Evolutionary conservation across 1,139 yeast species (phyloP), one percentile per base, ranked within the genome.

Genomic region (Hyphopichia burtonii): DNA sequence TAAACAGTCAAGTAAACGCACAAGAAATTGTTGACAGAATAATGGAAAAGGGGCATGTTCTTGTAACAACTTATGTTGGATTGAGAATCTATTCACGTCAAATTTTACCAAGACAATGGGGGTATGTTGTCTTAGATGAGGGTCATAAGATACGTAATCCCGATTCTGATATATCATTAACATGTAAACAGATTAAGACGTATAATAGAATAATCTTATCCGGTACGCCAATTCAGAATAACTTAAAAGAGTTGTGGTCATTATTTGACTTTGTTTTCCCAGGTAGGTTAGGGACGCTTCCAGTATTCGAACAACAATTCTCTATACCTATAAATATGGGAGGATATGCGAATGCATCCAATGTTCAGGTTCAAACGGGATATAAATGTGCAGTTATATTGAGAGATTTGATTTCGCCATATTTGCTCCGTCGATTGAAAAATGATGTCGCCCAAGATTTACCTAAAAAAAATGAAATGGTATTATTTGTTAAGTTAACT

Each of bases 111-210:
- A 72, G 76, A 7, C 71, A 79, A 44, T 93, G 99, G 98, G 91
- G 93, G 1, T 93, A 91, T 56, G 91, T 85, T 25, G 88, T 93
- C 1, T 66, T 93, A 10, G 99, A 93, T 61, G 99, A 93, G 61
- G 99, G 99, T 1, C 99, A 93, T 63, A 93, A 93, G 61, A 93
- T 93, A 45, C 76, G 98, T 51, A 93, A 93, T 58, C 99, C 99
- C 0, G 93, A 94, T 55, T 82, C 93, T 45, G 96, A 84, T 46
- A 86, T 94, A 12, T 85, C 98, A 0, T 67, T 93, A 23, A 76
- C 88, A 0, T 86, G 96, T 62, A 93, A 93, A 58, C 89, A 85
- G 53, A 65, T 93, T 40, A 82, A 79, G 52, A 89, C 98, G 0
- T 80, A 83, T 20, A 84, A 93, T 60, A 70, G 99, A 47, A 74